Evolutionary conservation across 2,329 filamentous ascomycete genomes (phyloP).

Genomic region (Xylaria sp.): DNA sequence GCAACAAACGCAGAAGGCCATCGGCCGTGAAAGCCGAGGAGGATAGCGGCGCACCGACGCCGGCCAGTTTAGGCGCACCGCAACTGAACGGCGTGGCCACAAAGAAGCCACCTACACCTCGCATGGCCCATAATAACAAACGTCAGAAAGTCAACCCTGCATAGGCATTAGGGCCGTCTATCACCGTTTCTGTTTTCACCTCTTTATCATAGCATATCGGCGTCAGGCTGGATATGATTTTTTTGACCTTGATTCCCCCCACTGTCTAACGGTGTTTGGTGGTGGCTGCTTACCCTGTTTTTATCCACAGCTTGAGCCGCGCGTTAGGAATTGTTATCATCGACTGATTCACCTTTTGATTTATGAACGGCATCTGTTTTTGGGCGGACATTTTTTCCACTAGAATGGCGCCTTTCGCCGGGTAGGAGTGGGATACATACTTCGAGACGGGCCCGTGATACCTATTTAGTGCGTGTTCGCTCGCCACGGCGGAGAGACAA

Average conservation of each 20-base stretch:
- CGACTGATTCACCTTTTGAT: constrained; percentile 7
- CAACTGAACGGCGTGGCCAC: constrained; percentile 64
- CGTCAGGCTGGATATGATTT: constrained; percentile 44
- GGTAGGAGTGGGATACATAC: constrained; percentile 5
- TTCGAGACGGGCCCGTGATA: neutral
- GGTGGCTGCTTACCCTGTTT: constrained; percentile 27
- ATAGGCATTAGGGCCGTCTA: constrained; percentile 19
- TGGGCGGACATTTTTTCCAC: constrained; percentile 1
- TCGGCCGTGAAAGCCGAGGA: constrained; percentile 69
- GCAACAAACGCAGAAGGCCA: constrained; percentile 67
- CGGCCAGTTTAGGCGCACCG: constrained; percentile 52
- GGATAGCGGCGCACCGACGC: constrained; percentile 62
- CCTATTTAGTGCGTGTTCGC: constrained; percentile 2
- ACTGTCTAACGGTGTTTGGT: constrained; percentile 37
- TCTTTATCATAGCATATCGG: constrained; percentile 42
- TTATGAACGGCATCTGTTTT: constrained; percentile 24
- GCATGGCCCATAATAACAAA: constrained; percentile 59
- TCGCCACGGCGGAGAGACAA: constrained; percentile 5
- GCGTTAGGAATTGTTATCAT: constrained; percentile 41
- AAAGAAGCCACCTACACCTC: constrained; percentile 65
- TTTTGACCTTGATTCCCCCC: constrained; percentile 29
- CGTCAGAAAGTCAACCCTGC: constrained; percentile 59
- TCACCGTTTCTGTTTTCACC: constrained; percentile 6
- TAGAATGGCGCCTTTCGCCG: neutral
- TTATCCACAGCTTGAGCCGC: constrained; percentile 32